phyloP scores from a whole-genome alignment of 257 asterid species.

The Nicotiana attenuata region DNA sequence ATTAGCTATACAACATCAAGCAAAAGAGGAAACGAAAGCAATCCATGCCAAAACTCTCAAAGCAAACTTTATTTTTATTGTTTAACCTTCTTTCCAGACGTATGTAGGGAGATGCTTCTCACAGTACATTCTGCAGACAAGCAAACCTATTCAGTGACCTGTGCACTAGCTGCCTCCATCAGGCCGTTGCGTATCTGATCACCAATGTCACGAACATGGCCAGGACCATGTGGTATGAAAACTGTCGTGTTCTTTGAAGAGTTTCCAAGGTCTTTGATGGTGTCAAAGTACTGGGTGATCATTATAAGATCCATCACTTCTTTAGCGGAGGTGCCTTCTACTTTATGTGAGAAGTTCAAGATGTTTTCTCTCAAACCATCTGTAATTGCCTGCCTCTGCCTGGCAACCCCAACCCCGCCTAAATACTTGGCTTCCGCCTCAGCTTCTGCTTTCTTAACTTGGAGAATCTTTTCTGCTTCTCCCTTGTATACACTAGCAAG shows the following conservation, averaged over 20 bases:
- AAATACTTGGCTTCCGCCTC: constrained; percentile 73
- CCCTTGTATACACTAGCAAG: constrained; percentile 96
- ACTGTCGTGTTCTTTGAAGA: constrained; percentile 82
- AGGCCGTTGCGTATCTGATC: constrained; percentile 88
- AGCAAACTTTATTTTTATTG: background rate
- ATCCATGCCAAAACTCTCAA: background rate
- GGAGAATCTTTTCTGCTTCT: constrained; percentile 89
- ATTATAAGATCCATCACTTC: constrained; percentile 85
- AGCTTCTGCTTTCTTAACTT: constrained; percentile 87
- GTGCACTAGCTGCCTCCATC: constrained; percentile 76
- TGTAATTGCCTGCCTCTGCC: constrained; percentile 97
- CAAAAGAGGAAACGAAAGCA: constrained; percentile 6
- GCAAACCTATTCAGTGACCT: constrained; percentile 16
- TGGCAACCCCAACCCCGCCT: constrained; percentile 98
- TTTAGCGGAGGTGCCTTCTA: constrained; percentile 83
- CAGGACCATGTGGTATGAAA: constrained; percentile 95
- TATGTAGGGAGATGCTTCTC: background rate
- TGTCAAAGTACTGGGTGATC: constrained; percentile 95
- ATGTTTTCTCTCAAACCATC: constrained; percentile 93
- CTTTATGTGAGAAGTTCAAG: constrained; percentile 77
- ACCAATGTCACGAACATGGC: constrained; percentile 88
- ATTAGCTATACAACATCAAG: background rate
- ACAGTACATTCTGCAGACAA: background rate
- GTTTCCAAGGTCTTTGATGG: constrained; percentile 88
- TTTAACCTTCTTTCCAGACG: background rate